Conservation (phyloP, 2,329 filamentous ascomycete genomes). For the Diaporthe helianthi region DNA sequence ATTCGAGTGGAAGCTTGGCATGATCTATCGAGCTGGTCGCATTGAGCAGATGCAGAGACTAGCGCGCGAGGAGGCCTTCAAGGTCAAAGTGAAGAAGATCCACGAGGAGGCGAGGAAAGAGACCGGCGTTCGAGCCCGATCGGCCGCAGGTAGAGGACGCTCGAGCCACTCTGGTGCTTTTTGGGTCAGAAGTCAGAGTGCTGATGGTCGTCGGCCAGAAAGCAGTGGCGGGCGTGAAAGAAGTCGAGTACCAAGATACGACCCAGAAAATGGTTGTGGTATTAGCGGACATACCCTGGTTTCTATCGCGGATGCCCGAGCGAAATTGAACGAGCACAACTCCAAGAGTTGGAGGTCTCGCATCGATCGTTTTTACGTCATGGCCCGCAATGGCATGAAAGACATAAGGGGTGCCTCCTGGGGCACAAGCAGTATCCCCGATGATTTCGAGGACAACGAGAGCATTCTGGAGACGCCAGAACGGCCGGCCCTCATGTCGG, state of each 20-base stretch:
- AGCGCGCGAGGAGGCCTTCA: slow-evolving; percentile 88
- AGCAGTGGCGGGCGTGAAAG: slow-evolving; percentile 45
- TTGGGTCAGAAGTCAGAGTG: slow-evolving; percentile 62
- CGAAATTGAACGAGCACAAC: slow-evolving; percentile 80
- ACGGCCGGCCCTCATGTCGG: slow-evolving; percentile 81
- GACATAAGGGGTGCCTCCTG: slow-evolving; percentile 83
- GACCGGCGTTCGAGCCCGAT: slow-evolving; percentile 62
- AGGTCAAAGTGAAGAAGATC: slow-evolving; percentile 85
- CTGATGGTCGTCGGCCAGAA: slow-evolving; percentile 52
- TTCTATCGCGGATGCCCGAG: slow-evolving; percentile 76
- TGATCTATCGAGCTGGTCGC: slow-evolving; percentile 89
- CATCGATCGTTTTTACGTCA: slow-evolving; percentile 77
- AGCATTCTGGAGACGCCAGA: slow-evolving; percentile 85
- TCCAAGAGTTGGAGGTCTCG: slow-evolving; percentile 90
- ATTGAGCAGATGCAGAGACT: slow-evolving; percentile 89
- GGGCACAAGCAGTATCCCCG: slow-evolving; percentile 80
- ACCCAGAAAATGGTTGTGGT: slow-evolving; percentile 77
- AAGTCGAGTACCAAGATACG: slow-evolving; percentile 69
- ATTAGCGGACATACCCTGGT: slow-evolving; percentile 77
- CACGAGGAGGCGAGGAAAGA: slow-evolving; percentile 68
- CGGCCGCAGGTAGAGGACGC: slow-evolving; percentile 53
- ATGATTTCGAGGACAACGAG: slow-evolving; percentile 83
- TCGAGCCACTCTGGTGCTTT: slow-evolving; percentile 42
- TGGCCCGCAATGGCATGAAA: slow-evolving; percentile 76
- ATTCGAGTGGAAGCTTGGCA: slow-evolving; percentile 96